phyloP scores from a whole-genome alignment of 306 rosid genomes.

The Fagus crenata region DNA sequence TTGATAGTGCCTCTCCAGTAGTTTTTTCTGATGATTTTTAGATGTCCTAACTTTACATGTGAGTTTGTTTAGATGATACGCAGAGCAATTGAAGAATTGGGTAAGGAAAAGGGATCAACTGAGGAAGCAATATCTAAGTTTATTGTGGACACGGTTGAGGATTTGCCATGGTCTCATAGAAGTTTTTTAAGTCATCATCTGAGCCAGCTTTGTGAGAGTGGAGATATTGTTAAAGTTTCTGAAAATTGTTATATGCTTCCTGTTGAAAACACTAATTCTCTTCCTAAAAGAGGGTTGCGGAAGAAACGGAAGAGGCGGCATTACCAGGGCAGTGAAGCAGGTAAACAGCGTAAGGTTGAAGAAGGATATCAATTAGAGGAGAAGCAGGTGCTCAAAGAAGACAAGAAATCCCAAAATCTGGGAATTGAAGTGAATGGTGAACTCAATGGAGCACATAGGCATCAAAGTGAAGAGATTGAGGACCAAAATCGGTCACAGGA shows the following conservation, averaged over 20 bases:
- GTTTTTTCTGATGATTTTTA: background rate
- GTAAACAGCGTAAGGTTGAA: background rate
- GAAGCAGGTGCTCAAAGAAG: background rate
- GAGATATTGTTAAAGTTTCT: slow-evolving; percentile 23
- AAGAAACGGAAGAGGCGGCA: slow-evolving; percentile 5
- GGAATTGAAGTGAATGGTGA: no score
- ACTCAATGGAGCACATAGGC: no score
- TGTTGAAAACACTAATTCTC: background rate
- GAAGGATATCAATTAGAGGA: background rate
- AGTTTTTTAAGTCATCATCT: slow-evolving; percentile 37
- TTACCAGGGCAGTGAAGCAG: slow-evolving; percentile 17
- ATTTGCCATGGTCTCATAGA: slow-evolving; percentile 45
- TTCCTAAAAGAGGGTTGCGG: background rate
- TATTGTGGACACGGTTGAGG: slow-evolving; percentile 21
- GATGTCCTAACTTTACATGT: background rate
- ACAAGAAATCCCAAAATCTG: no score
- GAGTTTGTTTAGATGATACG: slow-evolving; percentile 41
- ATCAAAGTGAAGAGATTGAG: slow-evolving; percentile 1
- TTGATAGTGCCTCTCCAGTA: background rate
- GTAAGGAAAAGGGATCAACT: slow-evolving; percentile 28
- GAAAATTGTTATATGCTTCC: slow-evolving; percentile 25
- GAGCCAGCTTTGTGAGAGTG: slow-evolving; percentile 26
- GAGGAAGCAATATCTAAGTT: slow-evolving; percentile 38
- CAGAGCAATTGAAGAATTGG: slow-evolving; percentile 30
- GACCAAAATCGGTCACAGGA: slow-evolving; percentile 2